Conservation (phyloP, 2,329 filamentous ascomycete species). For the Xylaria sp. region DNA sequence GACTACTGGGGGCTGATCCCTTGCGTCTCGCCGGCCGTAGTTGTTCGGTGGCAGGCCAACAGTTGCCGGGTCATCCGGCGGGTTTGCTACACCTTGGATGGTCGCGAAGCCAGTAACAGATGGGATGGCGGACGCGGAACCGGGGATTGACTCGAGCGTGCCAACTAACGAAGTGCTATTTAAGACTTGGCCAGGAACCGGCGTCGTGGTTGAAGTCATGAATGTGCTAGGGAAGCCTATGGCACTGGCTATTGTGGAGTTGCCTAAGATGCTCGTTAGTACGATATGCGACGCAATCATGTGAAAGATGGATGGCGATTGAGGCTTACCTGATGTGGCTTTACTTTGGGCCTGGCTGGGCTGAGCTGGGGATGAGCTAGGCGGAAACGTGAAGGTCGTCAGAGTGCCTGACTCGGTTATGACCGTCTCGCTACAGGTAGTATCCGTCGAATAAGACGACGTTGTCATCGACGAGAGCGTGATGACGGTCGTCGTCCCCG, state of each 20-base stretch:
- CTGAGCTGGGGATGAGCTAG: constrained; percentile 24
- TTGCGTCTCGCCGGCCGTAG: constrained; percentile 21
- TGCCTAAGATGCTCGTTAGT: constrained; percentile 37
- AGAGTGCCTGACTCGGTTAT: constrained; percentile 33
- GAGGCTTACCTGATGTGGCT: constrained; percentile 37
- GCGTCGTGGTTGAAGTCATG: constrained; percentile 42
- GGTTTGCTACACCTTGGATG: constrained; percentile 5
- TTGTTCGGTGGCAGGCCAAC: constrained; percentile 8
- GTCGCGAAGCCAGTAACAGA: constrained; percentile 17
- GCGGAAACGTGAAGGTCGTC: constrained; percentile 26
- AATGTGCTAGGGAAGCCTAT: constrained; percentile 42
- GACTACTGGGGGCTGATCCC: constrained; percentile 11
- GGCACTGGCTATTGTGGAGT: constrained; percentile 33
- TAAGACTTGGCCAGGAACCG: constrained; percentile 28
- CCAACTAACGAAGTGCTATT: constrained; percentile 20
- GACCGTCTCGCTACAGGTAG: constrained; percentile 35
- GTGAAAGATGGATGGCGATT: not conserved
- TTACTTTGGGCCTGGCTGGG: constrained; percentile 25
- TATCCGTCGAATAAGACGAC: constrained; percentile 17
- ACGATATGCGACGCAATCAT: constrained; percentile 5
- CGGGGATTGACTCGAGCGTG: constrained; percentile 10
- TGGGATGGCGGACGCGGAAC: constrained; percentile 26
- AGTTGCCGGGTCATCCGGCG: not conserved
- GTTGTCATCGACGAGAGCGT: constrained; percentile 23
- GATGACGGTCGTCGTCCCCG: constrained; percentile 34